A percentile compares a stretch with the other conserved stretches of the same genome.
Conservation (phyloP, 192 early-diverging fungal species). For the Polychytrium aggregatum region DNA sequence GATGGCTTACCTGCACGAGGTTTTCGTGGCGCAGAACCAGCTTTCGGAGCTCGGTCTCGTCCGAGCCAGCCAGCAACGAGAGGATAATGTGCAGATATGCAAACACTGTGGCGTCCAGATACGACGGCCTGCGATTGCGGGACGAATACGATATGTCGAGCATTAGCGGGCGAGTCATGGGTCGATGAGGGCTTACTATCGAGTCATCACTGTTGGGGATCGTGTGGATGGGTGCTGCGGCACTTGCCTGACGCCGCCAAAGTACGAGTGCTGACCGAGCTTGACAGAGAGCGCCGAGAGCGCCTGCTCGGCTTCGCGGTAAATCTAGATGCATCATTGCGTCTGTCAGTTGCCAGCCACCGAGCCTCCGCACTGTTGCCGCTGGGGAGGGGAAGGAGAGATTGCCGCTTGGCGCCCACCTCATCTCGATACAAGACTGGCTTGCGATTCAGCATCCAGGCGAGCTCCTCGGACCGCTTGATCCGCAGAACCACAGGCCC, state of each 20-base stretch:
- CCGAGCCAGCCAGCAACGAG: conserved; percentile 18
- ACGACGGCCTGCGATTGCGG: conserved; percentile 6
- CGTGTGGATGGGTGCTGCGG: neutral
- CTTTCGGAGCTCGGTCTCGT: conserved; percentile 25
- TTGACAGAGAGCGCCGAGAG: conserved; percentile 36
- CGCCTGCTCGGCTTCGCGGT: conserved; percentile 36
- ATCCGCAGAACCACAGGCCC: conserved; percentile 14
- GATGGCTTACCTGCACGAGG: conserved; percentile 36
- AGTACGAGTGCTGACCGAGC: conserved; percentile 34
- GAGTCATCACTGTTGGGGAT: neutral
- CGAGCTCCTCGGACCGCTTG: conserved; percentile 7
- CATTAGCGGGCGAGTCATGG: neutral
- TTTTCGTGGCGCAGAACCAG: conserved; percentile 38
- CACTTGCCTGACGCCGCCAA: conserved; percentile 38
- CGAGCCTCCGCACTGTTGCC: neutral
- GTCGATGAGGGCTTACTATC: neutral
- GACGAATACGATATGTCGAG: neutral
- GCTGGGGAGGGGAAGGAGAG: neutral
- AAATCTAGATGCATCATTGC: conserved; percentile 41
- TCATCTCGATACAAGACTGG: conserved; percentile 18
- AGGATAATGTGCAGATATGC: conserved; percentile 45
- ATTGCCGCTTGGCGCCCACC: conserved; percentile 5
- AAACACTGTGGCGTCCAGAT: conserved; percentile 43
- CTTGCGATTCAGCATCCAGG: conserved; percentile 17
- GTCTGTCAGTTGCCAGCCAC: neutral